A percentile compares a stretch with the other conserved stretches of the same genome.
Conservation (phyloP, 192 early-diverging fungal species). For the Haplosporangium gracile region DNA sequence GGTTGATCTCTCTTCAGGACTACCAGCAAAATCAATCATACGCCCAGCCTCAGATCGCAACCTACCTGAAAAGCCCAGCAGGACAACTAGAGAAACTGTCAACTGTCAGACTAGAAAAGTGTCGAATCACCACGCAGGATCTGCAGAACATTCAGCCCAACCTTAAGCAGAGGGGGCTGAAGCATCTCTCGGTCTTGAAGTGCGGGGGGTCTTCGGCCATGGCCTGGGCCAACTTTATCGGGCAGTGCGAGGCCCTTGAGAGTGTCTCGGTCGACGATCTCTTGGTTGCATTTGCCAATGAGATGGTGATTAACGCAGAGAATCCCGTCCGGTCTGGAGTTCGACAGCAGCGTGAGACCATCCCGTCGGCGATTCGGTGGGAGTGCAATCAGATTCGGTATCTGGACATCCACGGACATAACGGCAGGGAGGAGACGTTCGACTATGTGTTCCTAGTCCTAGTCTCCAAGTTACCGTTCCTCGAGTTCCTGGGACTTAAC, state of each 20-base stretch:
- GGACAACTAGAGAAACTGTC: background rate
- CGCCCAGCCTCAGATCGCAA: background rate
- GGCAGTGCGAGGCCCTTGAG: constrained; percentile 19
- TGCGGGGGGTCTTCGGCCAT: background rate
- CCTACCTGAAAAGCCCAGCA: background rate
- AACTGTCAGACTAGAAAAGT: background rate
- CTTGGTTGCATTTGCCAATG: background rate
- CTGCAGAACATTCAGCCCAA: background rate
- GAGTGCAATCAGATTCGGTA: constrained; percentile 18
- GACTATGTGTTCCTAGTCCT: constrained; percentile 25
- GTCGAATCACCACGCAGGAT: background rate
- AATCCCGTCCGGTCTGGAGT: background rate
- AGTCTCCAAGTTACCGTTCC: constrained; percentile 2
- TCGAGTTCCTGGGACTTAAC: constrained; percentile 25
- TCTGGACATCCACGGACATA: constrained; percentile 20
- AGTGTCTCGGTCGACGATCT: constrained; percentile 5
- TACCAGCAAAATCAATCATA: background rate
- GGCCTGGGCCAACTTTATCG: constrained; percentile 18
- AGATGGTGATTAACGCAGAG: background rate
- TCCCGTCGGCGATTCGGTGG: constrained; percentile 17
- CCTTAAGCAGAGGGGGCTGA: constrained; percentile 5
- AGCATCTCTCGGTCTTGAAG: constrained; percentile 3
- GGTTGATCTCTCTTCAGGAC: background rate
- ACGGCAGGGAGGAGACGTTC: constrained; percentile 3
- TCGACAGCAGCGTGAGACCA: background rate